Percentiles rank a stretch among this genome's conserved stretches.
Conservation (phyloP, 805 yeast genomes). For the Brettanomyces bruxellensis region DNA sequence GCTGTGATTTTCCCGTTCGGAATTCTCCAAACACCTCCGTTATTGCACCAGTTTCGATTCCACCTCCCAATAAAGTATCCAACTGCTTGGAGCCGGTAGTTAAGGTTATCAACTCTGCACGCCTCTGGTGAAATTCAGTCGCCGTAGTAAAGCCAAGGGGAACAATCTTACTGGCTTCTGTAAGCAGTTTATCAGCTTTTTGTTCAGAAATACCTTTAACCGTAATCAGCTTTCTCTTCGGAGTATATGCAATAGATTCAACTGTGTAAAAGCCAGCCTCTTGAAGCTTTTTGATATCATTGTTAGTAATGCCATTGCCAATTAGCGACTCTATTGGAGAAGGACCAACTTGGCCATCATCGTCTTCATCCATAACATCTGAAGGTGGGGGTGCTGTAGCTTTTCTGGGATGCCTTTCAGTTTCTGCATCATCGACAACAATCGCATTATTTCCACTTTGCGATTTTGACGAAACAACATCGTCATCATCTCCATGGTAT, state of each 20-base stretch:
- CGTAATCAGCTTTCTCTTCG: conserved; percentile 64
- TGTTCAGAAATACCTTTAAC: conserved; percentile 94
- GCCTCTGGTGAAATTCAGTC: conserved; percentile 80
- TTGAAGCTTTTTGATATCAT: conserved; percentile 71
- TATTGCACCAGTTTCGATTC: conserved; percentile 93
- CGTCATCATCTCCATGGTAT: conserved; percentile 3
- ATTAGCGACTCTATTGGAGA: conserved; percentile 43
- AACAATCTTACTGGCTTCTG: conserved; percentile 77
- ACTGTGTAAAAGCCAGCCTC: conserved; percentile 85
- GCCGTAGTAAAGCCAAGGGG: conserved; percentile 98
- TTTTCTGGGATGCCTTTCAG: background rate
- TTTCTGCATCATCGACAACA: background rate
- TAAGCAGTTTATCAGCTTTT: conserved; percentile 78
- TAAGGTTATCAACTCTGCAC: conserved; percentile 83
- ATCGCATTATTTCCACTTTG: background rate
- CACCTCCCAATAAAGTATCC: conserved; percentile 92
- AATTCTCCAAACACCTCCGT: conserved; percentile 97
- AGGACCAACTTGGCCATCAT: conserved; percentile 38
- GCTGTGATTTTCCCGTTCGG: conserved; percentile 94
- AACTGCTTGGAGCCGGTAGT: conserved; percentile 94
- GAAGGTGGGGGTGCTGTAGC: background rate
- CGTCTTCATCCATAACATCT: conserved; percentile 29
- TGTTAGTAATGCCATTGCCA: conserved; percentile 79
- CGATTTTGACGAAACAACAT: background rate
- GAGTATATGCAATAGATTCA: conserved; percentile 89